Evolutionary conservation across 176 grass and related monocot genomes (phyloP).

Genomic region (Rhynchospora pubera): DNA sequence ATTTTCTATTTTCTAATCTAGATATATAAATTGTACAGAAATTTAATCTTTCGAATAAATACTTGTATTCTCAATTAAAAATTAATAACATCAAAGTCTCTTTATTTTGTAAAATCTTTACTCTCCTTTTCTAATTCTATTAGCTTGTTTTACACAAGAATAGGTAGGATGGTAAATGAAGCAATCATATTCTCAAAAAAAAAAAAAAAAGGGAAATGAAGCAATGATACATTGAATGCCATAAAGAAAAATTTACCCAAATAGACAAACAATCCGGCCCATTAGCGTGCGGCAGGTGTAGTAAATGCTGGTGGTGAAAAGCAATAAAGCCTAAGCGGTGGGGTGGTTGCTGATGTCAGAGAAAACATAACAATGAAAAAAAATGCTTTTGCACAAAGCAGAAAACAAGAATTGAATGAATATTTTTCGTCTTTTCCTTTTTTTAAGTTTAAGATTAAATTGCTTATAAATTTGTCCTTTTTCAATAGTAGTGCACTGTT

Average conservation of each 20-base stretch:
- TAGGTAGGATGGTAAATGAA: background rate
- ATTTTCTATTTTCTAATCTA: too few relatives aligned
- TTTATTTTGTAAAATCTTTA: too few relatives aligned
- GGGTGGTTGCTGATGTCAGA: constrained; percentile 5
- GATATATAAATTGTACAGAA: too few relatives aligned
- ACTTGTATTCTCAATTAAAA: too few relatives aligned
- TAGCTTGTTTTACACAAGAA: background rate
- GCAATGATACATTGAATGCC: background rate
- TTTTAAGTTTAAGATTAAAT: background rate
- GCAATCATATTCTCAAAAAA: background rate
- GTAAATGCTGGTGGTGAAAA: constrained; percentile 5
- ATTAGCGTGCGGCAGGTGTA: background rate
- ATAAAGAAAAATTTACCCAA: background rate
- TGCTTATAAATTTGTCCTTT: background rate
- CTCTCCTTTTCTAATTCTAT: too few relatives aligned
- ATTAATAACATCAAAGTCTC: too few relatives aligned
- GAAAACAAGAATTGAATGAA: background rate
- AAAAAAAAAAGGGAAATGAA: background rate
- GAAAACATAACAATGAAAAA: background rate
- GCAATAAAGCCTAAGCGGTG: background rate
- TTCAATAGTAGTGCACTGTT: background rate
- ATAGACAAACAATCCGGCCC: background rate
- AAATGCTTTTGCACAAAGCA: background rate
- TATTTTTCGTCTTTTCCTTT: background rate
- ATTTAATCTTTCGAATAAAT: too few relatives aligned